Percentiles rank a stretch among this genome's conserved stretches.
phyloP scores from a whole-genome alignment of 1,139 yeast species.

The Petasospora fabianii region DNA sequence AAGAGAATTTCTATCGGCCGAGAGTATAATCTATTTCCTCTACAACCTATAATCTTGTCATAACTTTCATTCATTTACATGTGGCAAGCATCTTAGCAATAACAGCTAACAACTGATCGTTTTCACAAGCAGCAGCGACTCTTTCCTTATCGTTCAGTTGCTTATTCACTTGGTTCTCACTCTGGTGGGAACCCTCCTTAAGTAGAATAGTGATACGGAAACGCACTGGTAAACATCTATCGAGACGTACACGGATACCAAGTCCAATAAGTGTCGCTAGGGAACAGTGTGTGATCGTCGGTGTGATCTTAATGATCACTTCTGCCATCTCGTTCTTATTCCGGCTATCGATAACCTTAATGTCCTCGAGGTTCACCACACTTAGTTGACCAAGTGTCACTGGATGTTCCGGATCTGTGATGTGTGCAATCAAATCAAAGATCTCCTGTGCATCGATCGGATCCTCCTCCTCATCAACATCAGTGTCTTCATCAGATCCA shows the following conservation, averaged over 20 bases:
- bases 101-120: slow-evolving; percentile 83
- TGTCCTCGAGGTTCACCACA: slow-evolving; percentile 84
- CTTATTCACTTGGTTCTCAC: slow-evolving; percentile 92
- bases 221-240: slow-evolving; percentile 81
- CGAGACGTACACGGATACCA: slow-evolving; percentile 89
- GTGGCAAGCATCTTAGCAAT: slow-evolving; percentile 89
- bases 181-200: slow-evolving; percentile 92
- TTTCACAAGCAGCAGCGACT: slow-evolving; percentile 98
- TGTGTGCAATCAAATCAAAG: slow-evolving; percentile 73
- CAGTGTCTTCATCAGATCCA: slow-evolving; percentile 4
- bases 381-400: slow-evolving; percentile 91
- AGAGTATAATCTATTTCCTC: too few species aligned
- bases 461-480: slow-evolving; percentile 42
- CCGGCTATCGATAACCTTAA: slow-evolving; percentile 58
- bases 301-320: slow-evolving; percentile 82
- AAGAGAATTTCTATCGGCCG: background rate
- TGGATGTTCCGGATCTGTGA: slow-evolving; percentile 98
- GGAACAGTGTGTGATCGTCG: slow-evolving; percentile 97
- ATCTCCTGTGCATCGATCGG: slow-evolving; percentile 77
- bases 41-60: too few species aligned
- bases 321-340: slow-evolving; percentile 58
- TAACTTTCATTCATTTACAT: slow-evolving; percentile 53
- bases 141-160: slow-evolving; percentile 96
- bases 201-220: slow-evolving; percentile 76
- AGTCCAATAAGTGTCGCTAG: slow-evolving; percentile 93